Percentiles rank a stretch among this genome's conserved stretches.
Conservation (phyloP, 106 monocot species). For the Platanthera guangdongensis region DNA sequence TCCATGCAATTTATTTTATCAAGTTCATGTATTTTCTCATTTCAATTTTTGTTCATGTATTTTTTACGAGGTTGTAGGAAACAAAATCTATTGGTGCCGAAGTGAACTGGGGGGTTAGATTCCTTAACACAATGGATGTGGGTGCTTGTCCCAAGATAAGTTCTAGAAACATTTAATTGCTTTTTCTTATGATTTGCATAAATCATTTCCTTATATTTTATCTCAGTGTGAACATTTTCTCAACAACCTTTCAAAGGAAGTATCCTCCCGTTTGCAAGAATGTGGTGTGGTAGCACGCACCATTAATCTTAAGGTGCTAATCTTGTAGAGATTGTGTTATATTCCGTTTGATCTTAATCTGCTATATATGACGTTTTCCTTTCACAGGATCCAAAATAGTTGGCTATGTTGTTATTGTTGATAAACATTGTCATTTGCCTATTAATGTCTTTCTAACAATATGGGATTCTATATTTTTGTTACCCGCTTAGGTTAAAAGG, state of each 20-base stretch:
- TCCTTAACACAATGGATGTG: constrained; percentile 58
- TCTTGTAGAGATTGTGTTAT: background rate
- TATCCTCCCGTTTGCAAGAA: constrained; percentile 62
- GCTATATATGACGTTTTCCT: background rate
- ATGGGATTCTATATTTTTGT: background rate
- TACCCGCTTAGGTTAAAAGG: constrained; percentile 54
- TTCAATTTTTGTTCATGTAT: background rate
- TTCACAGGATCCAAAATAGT: background rate
- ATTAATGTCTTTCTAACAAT: background rate
- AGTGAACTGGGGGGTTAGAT: constrained; percentile 96
- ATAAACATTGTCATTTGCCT: background rate
- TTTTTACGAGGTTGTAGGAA: constrained; percentile 42
- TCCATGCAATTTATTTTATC: background rate
- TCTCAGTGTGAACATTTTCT: constrained; percentile 69
- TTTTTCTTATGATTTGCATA: constrained; percentile 2
- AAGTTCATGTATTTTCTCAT: background rate
- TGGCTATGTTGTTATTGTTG: background rate
- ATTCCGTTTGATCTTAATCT: background rate
- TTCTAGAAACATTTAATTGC: background rate
- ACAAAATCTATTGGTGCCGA: constrained; percentile 94
- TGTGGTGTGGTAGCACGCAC: constrained; percentile 78
- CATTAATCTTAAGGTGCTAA: constrained; percentile 63
- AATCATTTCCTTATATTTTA: constrained; percentile 9
- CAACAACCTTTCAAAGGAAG: constrained; percentile 71
- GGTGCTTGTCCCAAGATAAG: constrained; percentile 14